phyloP scores from a whole-genome alignment of 306 rosid species.

The Dryas drummondii region DNA sequence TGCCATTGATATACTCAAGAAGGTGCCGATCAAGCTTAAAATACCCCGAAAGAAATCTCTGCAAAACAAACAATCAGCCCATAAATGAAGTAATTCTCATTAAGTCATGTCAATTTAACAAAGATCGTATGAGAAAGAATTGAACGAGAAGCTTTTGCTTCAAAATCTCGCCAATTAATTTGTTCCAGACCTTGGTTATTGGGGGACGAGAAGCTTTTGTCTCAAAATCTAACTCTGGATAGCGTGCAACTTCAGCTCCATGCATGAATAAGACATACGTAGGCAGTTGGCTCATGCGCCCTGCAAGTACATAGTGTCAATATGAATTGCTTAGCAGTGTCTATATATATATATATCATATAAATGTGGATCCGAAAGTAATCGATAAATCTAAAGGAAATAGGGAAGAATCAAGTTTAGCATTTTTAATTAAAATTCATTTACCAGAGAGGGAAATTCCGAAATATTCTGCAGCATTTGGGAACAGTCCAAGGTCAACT shows the following conservation, averaged over 20 bases:
- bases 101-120: not conserved
- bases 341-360: not conserved
- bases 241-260: slow-evolving; percentile 73
- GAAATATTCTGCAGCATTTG: slow-evolving; percentile 78
- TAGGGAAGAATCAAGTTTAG: not conserved
- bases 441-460: slow-evolving; percentile 83
- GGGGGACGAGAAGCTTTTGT: slow-evolving; percentile 48
- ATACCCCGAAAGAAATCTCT: slow-evolving; percentile 65
- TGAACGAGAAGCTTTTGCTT: not conserved
- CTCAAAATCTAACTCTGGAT: slow-evolving; percentile 65
- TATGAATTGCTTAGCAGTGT: slow-evolving; percentile 18
- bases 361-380: slow-evolving; percentile 2
- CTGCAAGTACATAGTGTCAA: slow-evolving; percentile 42
- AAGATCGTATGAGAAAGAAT: not conserved
- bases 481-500: slow-evolving; percentile 92
- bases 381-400: not conserved
- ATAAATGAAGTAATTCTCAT: not conserved
- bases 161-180: not conserved
- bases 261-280: slow-evolving; percentile 80
- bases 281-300: slow-evolving; percentile 84
- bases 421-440: not conserved
- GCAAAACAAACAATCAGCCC: slow-evolving; percentile 35
- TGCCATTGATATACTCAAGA: slow-evolving; percentile 69
- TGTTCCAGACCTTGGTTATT: slow-evolving; percentile 57
- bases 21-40: slow-evolving; percentile 87